phyloP scores from a whole-genome alignment of 805 yeast genomes.

The Metschnikowia bowlesiae region DNA sequence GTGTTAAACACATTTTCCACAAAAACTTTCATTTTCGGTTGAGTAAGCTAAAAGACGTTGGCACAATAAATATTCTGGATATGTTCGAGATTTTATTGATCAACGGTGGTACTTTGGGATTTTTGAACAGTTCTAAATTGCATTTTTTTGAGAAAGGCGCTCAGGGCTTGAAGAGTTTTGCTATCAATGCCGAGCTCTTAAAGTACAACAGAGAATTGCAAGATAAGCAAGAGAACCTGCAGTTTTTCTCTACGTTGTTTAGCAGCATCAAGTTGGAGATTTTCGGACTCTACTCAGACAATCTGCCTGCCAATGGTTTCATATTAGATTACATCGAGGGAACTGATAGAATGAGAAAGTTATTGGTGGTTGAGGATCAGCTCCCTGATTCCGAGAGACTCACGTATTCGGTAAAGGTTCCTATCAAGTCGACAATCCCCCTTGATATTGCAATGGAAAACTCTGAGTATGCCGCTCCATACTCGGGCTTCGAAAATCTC shows the following conservation, averaged over 20 bases:
- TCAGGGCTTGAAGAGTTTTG: slow-evolving; percentile 26
- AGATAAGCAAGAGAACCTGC: slow-evolving; percentile 60
- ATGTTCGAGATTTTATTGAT: slow-evolving; percentile 31
- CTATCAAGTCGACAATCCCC: slow-evolving; percentile 21
- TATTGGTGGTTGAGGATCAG: slow-evolving; percentile 54
- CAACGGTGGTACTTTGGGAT: slow-evolving; percentile 34
- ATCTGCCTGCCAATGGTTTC: slow-evolving; percentile 29
- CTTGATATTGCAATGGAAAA: slow-evolving; percentile 19
- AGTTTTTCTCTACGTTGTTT: slow-evolving; percentile 46
- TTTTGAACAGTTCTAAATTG: slow-evolving; percentile 29
- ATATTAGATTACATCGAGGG: slow-evolving; percentile 68
- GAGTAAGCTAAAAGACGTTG: slow-evolving; percentile 16
- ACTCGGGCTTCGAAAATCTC: slow-evolving; percentile 24
- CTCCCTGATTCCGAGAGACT: slow-evolving; percentile 41
- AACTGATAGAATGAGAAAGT: slow-evolving; percentile 58
- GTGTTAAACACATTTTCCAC: slow-evolving; percentile 24
- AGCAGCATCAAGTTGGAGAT: slow-evolving; percentile 43
- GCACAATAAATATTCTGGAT: slow-evolving; percentile 18
- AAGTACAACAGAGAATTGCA: slow-evolving; percentile 52
- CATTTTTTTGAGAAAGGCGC: slow-evolving; percentile 35
- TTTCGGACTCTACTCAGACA: slow-evolving; percentile 25
- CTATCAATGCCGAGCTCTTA: slow-evolving; percentile 43
- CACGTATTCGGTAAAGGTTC: slow-evolving; percentile 39
- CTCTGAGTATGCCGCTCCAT: slow-evolving; percentile 11
- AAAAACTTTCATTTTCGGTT: slow-evolving; percentile 22